Base-by-base conservation (phyloP, 2,329 filamentous ascomycete genomes). In the Talaromyces sp. region DNA sequence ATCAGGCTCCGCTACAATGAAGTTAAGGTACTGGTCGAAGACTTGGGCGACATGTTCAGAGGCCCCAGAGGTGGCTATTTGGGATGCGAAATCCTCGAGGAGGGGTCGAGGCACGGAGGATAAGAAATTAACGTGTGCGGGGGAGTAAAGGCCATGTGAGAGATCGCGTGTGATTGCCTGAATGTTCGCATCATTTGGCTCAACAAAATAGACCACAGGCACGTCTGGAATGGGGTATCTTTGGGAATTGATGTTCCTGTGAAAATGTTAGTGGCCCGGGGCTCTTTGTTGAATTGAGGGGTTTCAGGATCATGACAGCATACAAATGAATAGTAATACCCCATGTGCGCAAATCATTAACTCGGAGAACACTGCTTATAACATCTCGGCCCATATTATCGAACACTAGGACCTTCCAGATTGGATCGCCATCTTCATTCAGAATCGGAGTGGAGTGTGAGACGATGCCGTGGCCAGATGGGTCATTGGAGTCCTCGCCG, bases 401-500 rank as follows among this genome's bases (percentile, higher is more conserved):
- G 70, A 99, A 97, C 9, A 99, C 91, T 47, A 99, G 80, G 6
- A 97, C 90, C 74, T 97, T 97, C 93, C 93, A 97, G 77, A 97
- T 92, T 1, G 93, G 92, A 66, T 96, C 90, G 58, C 92, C 91
- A 64, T 95, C 88, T 42, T 90, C 82, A 63, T 91, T 91, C 56
- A 96, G 78, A 48, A 97, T 89, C 14, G 90, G 88, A n/a, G 87
- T 86, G 33, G 87, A 83, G 19, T 88, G 84, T 49, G 87, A 81
- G 50, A 87, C 77, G 9, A 87, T 74, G 46, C 86, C 86, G 66
- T 86, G 87, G 29, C 74, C 67, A 51, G 83, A 78, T 35, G 81
- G 71, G 52, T 91, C 88, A 54, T 89, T 82, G 45, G 82, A 77
- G 51, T 82, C 81, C 53, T 82, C 65, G 48, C 74, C 64, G 54